Conservation (phyloP, 805 yeast species). For the Lachancea sp. region DNA sequence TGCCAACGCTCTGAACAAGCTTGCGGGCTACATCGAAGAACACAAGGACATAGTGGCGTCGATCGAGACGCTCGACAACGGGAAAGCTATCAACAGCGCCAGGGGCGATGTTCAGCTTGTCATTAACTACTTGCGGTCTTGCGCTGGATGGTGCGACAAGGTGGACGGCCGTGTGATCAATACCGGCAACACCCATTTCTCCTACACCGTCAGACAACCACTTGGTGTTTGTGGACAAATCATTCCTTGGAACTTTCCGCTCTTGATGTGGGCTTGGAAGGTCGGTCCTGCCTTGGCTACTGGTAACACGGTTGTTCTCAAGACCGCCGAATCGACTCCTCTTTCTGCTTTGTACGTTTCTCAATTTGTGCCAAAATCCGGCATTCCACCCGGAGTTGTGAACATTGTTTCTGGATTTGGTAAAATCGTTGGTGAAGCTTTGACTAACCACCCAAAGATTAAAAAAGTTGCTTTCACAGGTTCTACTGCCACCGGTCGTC, state of each 20-base stretch:
- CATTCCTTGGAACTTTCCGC: slow-evolving; percentile 96
- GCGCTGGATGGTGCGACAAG: slow-evolving; percentile 92
- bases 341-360: slow-evolving; percentile 76
- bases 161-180: slow-evolving; percentile 68
- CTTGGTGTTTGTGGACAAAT: slow-evolving; percentile 93
- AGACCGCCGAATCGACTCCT: slow-evolving; percentile 91
- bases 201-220: slow-evolving; percentile 81
- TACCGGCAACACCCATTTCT: slow-evolving; percentile 67
- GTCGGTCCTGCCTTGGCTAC: slow-evolving; percentile 88
- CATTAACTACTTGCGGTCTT: slow-evolving; percentile 65
- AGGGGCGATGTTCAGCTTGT: slow-evolving; percentile 70
- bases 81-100: slow-evolving; percentile 70
- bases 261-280: slow-evolving; percentile 92
- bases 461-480: slow-evolving; percentile 95
- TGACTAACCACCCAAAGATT: slow-evolving; percentile 70
- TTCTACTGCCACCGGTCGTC: slow-evolving; percentile 84
- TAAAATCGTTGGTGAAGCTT: slow-evolving; percentile 73
- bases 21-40: slow-evolving; percentile 73
- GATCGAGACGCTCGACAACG: slow-evolving; percentile 84
- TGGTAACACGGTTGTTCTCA: slow-evolving; percentile 82
- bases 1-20: slow-evolving; percentile 53
- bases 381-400: slow-evolving; percentile 86
- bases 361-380: slow-evolving; percentile 67
- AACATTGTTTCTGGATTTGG: slow-evolving; percentile 87
- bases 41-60: slow-evolving; percentile 66